Percentiles rank a stretch among this genome's conserved stretches.
phyloP scores from a whole-genome alignment of 805 yeast genomes.

The Lachancea cidri region DNA sequence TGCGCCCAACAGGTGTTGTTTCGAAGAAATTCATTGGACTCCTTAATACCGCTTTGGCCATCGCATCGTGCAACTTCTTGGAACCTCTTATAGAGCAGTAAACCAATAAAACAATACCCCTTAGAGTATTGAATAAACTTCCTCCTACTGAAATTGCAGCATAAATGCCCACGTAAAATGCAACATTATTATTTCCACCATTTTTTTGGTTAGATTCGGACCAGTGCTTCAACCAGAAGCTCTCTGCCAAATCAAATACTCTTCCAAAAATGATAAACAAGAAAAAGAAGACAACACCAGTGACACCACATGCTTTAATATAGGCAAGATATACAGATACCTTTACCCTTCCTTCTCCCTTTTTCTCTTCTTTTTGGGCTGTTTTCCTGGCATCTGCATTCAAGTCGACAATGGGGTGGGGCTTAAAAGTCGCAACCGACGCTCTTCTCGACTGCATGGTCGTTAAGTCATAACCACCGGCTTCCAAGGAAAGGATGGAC shows the following conservation, averaged over 20 bases:
- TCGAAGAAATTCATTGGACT: conserved; percentile 68
- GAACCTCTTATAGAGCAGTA: conserved; percentile 55
- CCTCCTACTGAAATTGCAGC: conserved; percentile 51
- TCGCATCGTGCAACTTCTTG: conserved; percentile 46
- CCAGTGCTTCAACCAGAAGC: conserved; percentile 68
- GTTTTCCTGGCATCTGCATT: conserved; percentile 33
- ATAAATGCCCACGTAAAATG: conserved; percentile 48
- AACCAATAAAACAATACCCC: conserved; percentile 46
- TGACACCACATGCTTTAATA: conserved; percentile 52
- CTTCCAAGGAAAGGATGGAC: conserved; percentile 7
- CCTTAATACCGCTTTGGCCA: conserved; percentile 49
- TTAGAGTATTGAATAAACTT: conserved; percentile 42
- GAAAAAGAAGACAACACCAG: conserved; percentile 43
- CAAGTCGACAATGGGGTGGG: conserved; percentile 31
- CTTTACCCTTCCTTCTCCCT: conserved; percentile 58
- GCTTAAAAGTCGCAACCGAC: conserved; percentile 55
- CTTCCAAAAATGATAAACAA: conserved; percentile 34
- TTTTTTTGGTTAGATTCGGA: conserved; percentile 45
- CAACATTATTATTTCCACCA: conserved; percentile 41
- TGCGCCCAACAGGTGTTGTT: conserved; percentile 63
- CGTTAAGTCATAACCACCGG: conserved; percentile 2
- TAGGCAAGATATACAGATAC: conserved; percentile 49
- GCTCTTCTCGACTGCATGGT: conserved; percentile 45
- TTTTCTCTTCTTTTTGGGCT: conserved; percentile 45
- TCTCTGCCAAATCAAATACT: conserved; percentile 39